These are phyloP conservation scores for Lactifluus volemus DNA, from an alignment of 768 basidiomycete genomes.

Conservation along the genomic window DNA sequence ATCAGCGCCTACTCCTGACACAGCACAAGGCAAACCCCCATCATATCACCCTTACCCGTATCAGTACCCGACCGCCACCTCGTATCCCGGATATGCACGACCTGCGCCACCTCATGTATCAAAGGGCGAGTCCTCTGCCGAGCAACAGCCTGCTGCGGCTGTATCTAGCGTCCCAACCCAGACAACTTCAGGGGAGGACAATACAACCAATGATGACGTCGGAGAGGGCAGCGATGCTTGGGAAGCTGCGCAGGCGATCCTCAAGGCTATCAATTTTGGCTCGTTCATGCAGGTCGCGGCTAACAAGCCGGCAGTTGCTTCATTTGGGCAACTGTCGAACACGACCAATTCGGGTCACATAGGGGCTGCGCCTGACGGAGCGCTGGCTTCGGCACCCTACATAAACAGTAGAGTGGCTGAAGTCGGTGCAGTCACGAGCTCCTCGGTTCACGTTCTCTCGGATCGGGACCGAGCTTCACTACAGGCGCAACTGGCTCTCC, in stretches of 20 bases:
- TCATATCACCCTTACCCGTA: constrained; percentile 34
- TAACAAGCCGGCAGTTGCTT: constrained; percentile 12
- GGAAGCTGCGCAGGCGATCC: constrained; percentile 70
- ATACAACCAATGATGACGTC: constrained; percentile 24
- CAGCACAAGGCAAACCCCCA: constrained; percentile 26
- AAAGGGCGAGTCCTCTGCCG: background rate
- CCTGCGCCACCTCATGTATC: constrained; percentile 18
- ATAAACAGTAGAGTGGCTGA: constrained; percentile 4
- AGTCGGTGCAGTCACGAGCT: constrained; percentile 3
- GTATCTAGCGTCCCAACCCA: background rate
- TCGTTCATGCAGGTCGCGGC: constrained; percentile 37
- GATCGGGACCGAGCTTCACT: constrained; percentile 52
- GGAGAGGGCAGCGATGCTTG: constrained; percentile 53
- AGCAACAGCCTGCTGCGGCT: background rate
- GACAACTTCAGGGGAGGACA: constrained; percentile 4
- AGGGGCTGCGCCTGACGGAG: background rate
- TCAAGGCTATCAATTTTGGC: constrained; percentile 70
- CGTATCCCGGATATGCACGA: constrained; percentile 25
- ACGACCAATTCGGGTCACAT: background rate
- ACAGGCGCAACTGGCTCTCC: constrained; percentile 62
- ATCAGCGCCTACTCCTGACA: constrained; percentile 27
- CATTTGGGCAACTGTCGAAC: background rate
- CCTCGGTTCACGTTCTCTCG: constrained; percentile 24
- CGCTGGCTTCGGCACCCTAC: background rate
- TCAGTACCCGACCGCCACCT: constrained; percentile 29